Evolutionary conservation across 768 basidiomycete genomes (phyloP).

Genomic region (Obba rivulosa): DNA sequence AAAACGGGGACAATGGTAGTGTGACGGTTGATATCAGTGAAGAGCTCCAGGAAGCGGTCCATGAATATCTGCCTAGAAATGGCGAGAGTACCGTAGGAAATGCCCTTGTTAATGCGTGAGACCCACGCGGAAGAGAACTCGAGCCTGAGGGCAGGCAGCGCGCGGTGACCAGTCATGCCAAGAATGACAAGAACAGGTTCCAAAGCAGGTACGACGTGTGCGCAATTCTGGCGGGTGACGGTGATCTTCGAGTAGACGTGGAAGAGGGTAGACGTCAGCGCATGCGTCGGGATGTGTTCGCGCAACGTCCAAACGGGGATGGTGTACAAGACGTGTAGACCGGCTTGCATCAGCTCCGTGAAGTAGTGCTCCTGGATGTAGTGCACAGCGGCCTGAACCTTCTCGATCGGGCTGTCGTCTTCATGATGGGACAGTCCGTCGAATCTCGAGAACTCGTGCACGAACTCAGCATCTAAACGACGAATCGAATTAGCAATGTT

Average conservation of each 20-base stretch:
- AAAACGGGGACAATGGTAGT: constrained; percentile 23
- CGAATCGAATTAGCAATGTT: background rate
- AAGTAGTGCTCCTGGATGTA: constrained; percentile 19
- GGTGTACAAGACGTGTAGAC: constrained; percentile 21
- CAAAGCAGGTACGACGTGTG: background rate
- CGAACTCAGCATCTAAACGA: constrained; percentile 15
- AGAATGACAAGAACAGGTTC: constrained; percentile 19
- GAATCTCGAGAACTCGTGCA: constrained; percentile 20
- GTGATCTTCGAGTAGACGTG: constrained; percentile 11
- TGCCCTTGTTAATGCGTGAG: constrained; percentile 5
- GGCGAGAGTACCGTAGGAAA: constrained; percentile 17
- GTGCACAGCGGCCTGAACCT: constrained; percentile 16
- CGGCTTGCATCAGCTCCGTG: constrained; percentile 6
- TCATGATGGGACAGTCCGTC: constrained; percentile 12
- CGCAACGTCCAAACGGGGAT: constrained; percentile 14
- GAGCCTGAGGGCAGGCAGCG: constrained; percentile 10
- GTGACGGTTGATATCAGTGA: constrained; percentile 17
- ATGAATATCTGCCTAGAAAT: constrained; percentile 19
- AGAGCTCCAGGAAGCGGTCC: constrained; percentile 13
- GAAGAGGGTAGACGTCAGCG: constrained; percentile 12
- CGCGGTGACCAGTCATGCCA: constrained; percentile 14
- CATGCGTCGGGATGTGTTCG: constrained; percentile 4
- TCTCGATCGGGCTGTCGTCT: constrained; percentile 10
- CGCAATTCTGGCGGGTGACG: constrained; percentile 6
- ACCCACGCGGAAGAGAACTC: constrained; percentile 14